Conservation (phyloP, 305 asterid species). For the Fraxinus angustifolia region DNA sequence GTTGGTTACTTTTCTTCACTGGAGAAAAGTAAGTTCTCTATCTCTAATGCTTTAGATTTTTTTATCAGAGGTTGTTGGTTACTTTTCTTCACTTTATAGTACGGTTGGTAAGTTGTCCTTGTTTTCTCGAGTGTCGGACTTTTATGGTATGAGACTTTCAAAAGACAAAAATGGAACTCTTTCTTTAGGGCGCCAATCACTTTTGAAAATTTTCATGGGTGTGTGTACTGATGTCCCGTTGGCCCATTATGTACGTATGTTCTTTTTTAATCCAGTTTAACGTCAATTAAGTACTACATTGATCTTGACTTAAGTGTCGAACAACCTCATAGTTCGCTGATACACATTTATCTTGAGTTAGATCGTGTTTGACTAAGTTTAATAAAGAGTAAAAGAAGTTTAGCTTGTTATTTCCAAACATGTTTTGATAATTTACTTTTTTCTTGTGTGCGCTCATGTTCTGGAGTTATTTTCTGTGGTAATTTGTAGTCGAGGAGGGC, state of each 20-base stretch:
- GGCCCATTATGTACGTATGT: not conserved
- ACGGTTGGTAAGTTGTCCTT: slow-evolving; percentile 1
- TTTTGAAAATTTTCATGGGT: slow-evolving; percentile 15
- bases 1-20: no score
- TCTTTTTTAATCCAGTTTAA: not conserved
- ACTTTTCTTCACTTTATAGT: slow-evolving; percentile 31
- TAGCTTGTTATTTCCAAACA: not conserved
- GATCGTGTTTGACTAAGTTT: not conserved
- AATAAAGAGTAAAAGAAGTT: not conserved
- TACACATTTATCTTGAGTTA: not conserved
- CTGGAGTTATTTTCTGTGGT: not conserved
- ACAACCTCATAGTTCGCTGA: not conserved
- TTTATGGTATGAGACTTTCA: slow-evolving; percentile 6
- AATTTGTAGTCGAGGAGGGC: slow-evolving; percentile 68
- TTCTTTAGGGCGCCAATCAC: slow-evolving; percentile 18
- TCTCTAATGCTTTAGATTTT: slow-evolving; percentile 17
- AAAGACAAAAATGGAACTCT: not conserved
- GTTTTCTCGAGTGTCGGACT: slow-evolving; percentile 10
- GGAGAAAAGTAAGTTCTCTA: not conserved
- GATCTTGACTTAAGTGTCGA: not conserved
- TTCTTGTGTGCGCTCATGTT: not conserved
- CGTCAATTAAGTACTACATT: not conserved
- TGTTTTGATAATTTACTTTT: not conserved
- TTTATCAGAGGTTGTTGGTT: slow-evolving; percentile 19
- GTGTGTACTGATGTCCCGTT: not conserved